phyloP scores from a whole-genome alignment of 306 rosid species.

The Vigna mungo region DNA sequence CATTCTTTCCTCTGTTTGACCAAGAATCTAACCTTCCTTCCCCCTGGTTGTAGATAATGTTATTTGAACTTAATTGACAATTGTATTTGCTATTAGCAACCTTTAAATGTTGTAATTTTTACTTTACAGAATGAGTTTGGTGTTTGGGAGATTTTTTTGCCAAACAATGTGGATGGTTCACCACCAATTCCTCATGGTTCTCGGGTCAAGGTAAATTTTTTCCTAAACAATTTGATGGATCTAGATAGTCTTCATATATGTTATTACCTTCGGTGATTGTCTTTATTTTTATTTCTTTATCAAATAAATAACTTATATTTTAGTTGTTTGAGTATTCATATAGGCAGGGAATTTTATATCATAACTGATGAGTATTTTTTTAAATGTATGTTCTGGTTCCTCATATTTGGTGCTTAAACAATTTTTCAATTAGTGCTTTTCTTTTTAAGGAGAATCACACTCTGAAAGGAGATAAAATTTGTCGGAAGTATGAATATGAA shows the following conservation, averaged over 20 bases:
- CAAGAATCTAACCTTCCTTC: conserved; percentile 26
- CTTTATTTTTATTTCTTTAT: conserved; percentile 22
- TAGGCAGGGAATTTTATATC: conserved; percentile 8
- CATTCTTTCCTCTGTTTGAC: conserved; percentile 19
- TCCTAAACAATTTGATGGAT: conserved; percentile 7
- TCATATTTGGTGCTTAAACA: conserved; percentile 4
- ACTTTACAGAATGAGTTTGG: conserved; percentile 92
- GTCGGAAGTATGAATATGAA: conserved; percentile 24
- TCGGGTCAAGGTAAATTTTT: conserved; percentile 84
- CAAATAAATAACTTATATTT: neutral
- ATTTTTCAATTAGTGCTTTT: neutral
- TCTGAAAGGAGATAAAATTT: conserved; percentile 4
- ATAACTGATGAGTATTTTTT: conserved; percentile 5
- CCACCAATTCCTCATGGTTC: conserved; percentile 95
- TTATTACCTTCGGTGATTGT: conserved; percentile 31
- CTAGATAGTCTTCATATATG: conserved; percentile 30
- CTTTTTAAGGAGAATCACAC: conserved; percentile 4
- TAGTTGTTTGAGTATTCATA: conserved; percentile 9
- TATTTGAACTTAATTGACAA: conserved; percentile 33
- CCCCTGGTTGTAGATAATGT: conserved; percentile 29
- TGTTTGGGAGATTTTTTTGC: conserved; percentile 98
- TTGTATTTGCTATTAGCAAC: conserved; percentile 30
- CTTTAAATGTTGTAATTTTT: conserved; percentile 34
- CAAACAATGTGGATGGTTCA: conserved; percentile 93
- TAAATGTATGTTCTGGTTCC: conserved; percentile 18